Percentiles rank a stretch among this genome's conserved stretches.
These are phyloP conservation scores for Cyclostephanos tholiformis DNA, from an alignment of 108 stramenopile genomes.

Conservation along the genomic window DNA sequence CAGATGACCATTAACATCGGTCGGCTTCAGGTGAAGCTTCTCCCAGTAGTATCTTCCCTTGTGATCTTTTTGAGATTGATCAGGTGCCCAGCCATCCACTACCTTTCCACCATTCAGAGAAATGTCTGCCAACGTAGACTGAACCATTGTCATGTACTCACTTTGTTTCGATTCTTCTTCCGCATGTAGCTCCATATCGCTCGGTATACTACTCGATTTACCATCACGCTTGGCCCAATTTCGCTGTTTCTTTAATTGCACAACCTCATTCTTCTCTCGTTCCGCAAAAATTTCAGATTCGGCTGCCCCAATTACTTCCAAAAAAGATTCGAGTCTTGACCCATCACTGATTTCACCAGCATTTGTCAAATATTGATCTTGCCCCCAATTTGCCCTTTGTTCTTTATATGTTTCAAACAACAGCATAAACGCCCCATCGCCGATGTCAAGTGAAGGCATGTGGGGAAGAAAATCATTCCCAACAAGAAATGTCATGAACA, in stretches of 20 bases:
- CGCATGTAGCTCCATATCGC: slow-evolving; percentile 79
- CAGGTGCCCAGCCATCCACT: slow-evolving; percentile 74
- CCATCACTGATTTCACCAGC: slow-evolving; percentile 83
- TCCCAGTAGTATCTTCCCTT: slow-evolving; percentile 96
- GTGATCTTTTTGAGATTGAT: slow-evolving; percentile 81
- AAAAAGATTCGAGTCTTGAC: slow-evolving; percentile 74
- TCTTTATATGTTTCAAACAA: slow-evolving; percentile 94
- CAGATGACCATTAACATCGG: slow-evolving; percentile 70
- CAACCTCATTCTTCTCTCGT: slow-evolving; percentile 77
- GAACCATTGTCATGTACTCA: slow-evolving; percentile 72
- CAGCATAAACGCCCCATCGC: slow-evolving; percentile 95
- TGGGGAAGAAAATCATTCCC: slow-evolving; percentile 99
- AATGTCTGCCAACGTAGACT: slow-evolving; percentile 59
- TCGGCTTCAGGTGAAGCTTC: slow-evolving; percentile 87
- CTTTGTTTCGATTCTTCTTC: slow-evolving; percentile 79
- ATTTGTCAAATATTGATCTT: slow-evolving; percentile 90
- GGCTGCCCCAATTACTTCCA: slow-evolving; percentile 83
- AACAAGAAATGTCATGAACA: slow-evolving; percentile 98
- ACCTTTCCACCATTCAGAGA: slow-evolving; percentile 42
- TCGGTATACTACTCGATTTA: slow-evolving; percentile 58
- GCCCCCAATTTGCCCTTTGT: slow-evolving; percentile 76
- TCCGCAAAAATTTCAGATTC: slow-evolving; percentile 88
- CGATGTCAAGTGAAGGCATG: slow-evolving; percentile 94
- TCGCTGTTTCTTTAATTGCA: slow-evolving; percentile 75
- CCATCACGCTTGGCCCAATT: slow-evolving; percentile 87